Evolutionary conservation across 345 rosid genomes (phyloP), one percentile per base, ranked within the genome.

Genomic region (Litchi chinensis): DNA sequence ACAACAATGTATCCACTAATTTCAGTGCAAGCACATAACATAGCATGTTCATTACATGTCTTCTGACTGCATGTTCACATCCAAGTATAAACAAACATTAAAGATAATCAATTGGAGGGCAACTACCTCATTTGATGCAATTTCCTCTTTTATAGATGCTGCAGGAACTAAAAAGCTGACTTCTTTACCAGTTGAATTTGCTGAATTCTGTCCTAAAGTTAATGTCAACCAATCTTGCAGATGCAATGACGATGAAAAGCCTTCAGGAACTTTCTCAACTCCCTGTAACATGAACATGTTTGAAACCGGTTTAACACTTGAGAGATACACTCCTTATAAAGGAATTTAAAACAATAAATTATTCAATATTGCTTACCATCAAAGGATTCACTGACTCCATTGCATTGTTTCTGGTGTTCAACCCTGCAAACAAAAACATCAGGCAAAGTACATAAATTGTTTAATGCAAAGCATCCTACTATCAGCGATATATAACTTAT

Each of bases 321-420:
- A 64, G 32, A 28, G 18, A 43, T 28, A 77, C 8, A 44, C 43
- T 69, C 41, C 44, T 43, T 2, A 28, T 12, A 52, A 78, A 32
- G 65, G 19, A 65, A 22, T 2, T 64, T 18, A 64, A 52, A 62
- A n/a, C 12, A 72, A 6, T 15, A 64, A 63, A 71, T 37, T 71
- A 19, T 50, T 0, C 10, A 26, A 78, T 24, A 21, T 22, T 46
- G 18, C 80, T 64, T 22, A 78, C 81, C 2, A 12, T 65, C n/a
- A 65, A 22, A 78, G 76, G 56, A 41, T 28, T 40, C 43, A 56
- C 22, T 78, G 76, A 64, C 8, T 12, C 65, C 26, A 72, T n/a
- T 39, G 76, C 40, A 71, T 16, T 50, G 56, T 19, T 18, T 64
- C 56, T 39, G 0, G 6, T 6, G 70, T 11, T 60, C 66, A 70